These are phyloP conservation scores for Zymoseptoria crescenta DNA, from an alignment of 2,329 filamentous ascomycete species.

Conservation along the genomic window DNA sequence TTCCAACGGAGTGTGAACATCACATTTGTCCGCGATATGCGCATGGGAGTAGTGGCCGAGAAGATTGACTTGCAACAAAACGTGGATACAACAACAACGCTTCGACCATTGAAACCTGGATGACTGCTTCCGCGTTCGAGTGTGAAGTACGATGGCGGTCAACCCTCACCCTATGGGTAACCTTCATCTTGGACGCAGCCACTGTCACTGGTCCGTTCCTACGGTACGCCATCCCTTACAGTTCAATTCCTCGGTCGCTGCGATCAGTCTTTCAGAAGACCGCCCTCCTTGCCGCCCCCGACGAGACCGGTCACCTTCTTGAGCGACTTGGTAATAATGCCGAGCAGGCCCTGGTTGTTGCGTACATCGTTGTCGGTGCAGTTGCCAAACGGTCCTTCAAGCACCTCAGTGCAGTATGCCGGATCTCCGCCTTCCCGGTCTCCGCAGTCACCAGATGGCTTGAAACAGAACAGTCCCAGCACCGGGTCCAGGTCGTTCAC, in stretches of 20 bases:
- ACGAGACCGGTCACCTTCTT: background rate
- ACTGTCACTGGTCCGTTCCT: no score
- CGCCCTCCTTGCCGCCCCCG: background rate
- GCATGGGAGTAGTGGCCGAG: no score
- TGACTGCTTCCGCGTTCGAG: no score
- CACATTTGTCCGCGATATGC: no score
- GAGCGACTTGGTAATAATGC: background rate
- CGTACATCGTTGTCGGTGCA: conserved; percentile 1
- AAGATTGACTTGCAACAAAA: no score
- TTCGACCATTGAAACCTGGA: no score
- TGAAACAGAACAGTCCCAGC: conserved; percentile 13
- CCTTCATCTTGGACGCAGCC: no score
- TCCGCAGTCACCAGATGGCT: conserved; percentile 12
- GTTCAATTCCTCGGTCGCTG: background rate
- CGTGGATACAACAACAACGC: no score
- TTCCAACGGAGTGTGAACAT: no score
- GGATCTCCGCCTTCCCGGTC: conserved; percentile 3
- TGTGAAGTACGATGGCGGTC: no score
- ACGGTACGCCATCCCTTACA: background rate
- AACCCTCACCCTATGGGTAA: no score
- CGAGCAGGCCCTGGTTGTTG: background rate
- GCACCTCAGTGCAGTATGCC: conserved; percentile 1
- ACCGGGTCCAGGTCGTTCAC: conserved; percentile 12
- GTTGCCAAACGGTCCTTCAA: background rate
- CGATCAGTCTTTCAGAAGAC: background rate